Evolutionary conservation across 768 basidiomycete species (phyloP).

Genomic region (Aureoboletus auriporus): DNA sequence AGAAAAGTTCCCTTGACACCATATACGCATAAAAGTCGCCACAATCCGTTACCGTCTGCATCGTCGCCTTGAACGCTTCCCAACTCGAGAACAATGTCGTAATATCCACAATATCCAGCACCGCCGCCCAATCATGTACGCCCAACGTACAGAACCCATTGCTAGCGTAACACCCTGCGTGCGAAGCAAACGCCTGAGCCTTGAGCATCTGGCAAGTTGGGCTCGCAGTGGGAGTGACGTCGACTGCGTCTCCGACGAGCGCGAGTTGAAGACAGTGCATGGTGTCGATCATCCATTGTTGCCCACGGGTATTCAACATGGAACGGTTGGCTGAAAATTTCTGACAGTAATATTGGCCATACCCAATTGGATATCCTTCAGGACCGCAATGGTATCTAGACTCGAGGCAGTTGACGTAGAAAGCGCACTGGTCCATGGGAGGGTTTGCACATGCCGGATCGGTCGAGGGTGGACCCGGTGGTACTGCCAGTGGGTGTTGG

Average conservation of each 20-base stretch:
- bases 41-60: constrained; percentile 10
- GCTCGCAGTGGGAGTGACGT: constrained; percentile 9
- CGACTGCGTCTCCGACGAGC: constrained; percentile 34
- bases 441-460: constrained; percentile 26
- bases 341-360: constrained; percentile 32
- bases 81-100: constrained; percentile 13
- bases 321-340: constrained; percentile 32
- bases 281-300: constrained; percentile 41
- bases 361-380: constrained; percentile 34
- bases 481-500: too few relatives aligned
- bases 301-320: constrained; percentile 17
- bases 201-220: constrained; percentile 32
- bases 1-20: constrained; percentile 9
- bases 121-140: constrained; percentile 32
- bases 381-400: constrained; percentile 42
- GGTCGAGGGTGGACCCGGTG: constrained; percentile 12
- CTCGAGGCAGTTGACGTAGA: constrained; percentile 27
- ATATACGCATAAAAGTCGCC: constrained; percentile 10
- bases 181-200: constrained; percentile 38
- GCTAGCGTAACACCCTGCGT: constrained; percentile 37
- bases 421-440: constrained; percentile 19
- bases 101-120: constrained; percentile 31
- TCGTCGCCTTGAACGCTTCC: constrained; percentile 11
- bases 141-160: constrained; percentile 41
- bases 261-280: constrained; percentile 45